These are phyloP conservation scores for Penicillium longicatenatum DNA, from an alignment of 495 filamentous ascomycete genomes.

Conservation along the genomic window DNA sequence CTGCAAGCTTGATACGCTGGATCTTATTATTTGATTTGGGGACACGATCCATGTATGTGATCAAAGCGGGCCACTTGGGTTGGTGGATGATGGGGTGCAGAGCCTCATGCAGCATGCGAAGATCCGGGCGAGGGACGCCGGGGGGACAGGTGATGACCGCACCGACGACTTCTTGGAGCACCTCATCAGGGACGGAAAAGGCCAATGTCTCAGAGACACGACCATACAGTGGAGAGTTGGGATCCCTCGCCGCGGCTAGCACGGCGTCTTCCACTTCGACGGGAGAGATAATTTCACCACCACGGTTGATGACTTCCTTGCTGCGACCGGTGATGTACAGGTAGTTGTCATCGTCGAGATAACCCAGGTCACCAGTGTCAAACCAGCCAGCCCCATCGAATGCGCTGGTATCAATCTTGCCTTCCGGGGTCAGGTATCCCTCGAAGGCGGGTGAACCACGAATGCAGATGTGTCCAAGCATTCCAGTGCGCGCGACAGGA, in stretches of 20 bases:
- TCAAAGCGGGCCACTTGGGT: constrained; percentile 42
- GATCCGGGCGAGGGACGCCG: constrained; percentile 29
- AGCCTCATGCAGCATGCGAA: constrained; percentile 38
- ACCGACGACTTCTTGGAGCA: constrained; percentile 49
- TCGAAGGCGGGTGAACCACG: constrained; percentile 45
- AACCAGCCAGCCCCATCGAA: constrained; percentile 48
- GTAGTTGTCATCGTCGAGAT: constrained; percentile 59
- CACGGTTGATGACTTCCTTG: constrained; percentile 79
- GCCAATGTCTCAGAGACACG: constrained; percentile 40
- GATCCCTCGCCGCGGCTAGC: constrained; percentile 43
- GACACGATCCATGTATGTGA: constrained; percentile 46
- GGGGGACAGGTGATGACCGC: constrained; percentile 38
- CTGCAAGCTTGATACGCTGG: constrained; percentile 41
- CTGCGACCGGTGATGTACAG: constrained; percentile 70
- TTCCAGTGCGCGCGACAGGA: constrained; percentile 14
- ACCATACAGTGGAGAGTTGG: constrained; percentile 31
- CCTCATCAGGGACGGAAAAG: constrained; percentile 44
- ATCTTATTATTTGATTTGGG: constrained; percentile 49
- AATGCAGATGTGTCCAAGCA: constrained; percentile 43
- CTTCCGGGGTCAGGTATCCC: constrained; percentile 41
- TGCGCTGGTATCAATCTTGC: constrained; percentile 32
- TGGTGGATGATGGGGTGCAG: constrained; percentile 36
- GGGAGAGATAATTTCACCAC: constrained; percentile 77
- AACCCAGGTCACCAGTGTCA: constrained; percentile 51
- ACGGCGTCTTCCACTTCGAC: constrained; percentile 80